Percentiles rank a stretch among this genome's conserved stretches.
Evolutionary conservation across 116 monocot species (phyloP).

Genomic region (Trichopus zeylanicus): DNA sequence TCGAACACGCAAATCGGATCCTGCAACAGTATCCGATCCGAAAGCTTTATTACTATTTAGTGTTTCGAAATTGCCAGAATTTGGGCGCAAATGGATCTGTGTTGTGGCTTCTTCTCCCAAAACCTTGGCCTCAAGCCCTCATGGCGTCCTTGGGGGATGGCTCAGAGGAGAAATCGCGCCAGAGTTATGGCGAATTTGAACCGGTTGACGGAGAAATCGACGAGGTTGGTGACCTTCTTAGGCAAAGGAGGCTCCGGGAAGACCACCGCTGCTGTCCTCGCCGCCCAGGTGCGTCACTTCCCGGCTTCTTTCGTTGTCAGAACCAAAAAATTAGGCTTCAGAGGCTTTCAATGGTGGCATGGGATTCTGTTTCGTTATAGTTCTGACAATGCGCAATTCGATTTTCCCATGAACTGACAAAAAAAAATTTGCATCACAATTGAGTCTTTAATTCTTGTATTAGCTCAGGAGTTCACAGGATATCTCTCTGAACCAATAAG

Average conservation of each 20-base stretch:
- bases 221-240: slow-evolving; percentile 83
- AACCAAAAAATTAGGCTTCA: too few relatives aligned
- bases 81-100: too few relatives aligned
- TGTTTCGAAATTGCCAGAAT: too few relatives aligned
- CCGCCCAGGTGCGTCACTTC: slow-evolving; percentile 49
- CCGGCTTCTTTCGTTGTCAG: not conserved
- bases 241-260: slow-evolving; percentile 94
- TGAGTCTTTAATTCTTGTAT: not conserved
- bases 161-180: slow-evolving; percentile 13
- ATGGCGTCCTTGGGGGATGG: too few relatives aligned
- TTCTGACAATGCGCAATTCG: not conserved
- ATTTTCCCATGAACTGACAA: not conserved
- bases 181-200: slow-evolving; percentile 5
- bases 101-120: too few relatives aligned
- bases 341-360: too few relatives aligned
- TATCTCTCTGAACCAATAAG: too few relatives aligned
- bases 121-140: too few relatives aligned
- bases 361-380: too few relatives aligned
- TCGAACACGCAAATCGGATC: too few relatives aligned
- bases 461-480: not conserved
- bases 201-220: slow-evolving; percentile 22
- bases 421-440: not conserved
- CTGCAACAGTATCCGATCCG: too few relatives aligned
- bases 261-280: slow-evolving; percentile 75
- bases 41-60: too few relatives aligned